Evolutionary conservation across 2,329 filamentous ascomycete genomes (phyloP).

Genomic region (Microcyclospora pomicola): DNA sequence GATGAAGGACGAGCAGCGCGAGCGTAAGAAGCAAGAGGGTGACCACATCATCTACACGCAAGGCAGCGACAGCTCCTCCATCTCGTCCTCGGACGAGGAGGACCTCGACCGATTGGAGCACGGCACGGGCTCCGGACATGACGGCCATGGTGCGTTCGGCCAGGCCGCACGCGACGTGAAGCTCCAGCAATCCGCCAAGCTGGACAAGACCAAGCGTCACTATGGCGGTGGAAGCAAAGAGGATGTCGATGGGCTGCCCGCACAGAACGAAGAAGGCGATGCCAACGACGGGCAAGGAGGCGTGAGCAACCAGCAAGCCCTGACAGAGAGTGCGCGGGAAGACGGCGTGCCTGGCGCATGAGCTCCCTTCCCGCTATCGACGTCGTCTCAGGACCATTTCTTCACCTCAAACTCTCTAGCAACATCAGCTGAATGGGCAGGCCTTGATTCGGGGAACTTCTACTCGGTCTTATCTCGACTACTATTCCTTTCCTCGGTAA

Average conservation of each 20-base stretch:
- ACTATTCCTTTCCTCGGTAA: too few relatives aligned
- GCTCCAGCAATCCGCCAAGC: constrained; percentile 10
- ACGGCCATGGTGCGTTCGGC: constrained; percentile 8
- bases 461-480: too few relatives aligned
- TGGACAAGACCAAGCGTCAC: not conserved
- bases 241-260: not conserved
- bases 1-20: constrained; percentile 63
- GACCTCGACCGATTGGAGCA: constrained; percentile 34
- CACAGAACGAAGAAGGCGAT: too few relatives aligned
- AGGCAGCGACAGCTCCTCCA: constrained; percentile 29
- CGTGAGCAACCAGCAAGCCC: too few relatives aligned
- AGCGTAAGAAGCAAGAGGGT: constrained; percentile 54
- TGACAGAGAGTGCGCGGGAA: too few relatives aligned
- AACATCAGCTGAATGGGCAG: too few relatives aligned
- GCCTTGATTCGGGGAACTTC: too few relatives aligned
- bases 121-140: constrained; percentile 2
- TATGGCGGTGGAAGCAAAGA: not conserved
- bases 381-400: too few relatives aligned
- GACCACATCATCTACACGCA: constrained; percentile 42
- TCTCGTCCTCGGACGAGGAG: constrained; percentile 45
- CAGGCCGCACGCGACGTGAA: constrained; percentile 13
- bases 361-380: too few relatives aligned
- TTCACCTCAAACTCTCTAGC: too few relatives aligned
- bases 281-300: too few relatives aligned
- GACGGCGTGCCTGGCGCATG: too few relatives aligned